Evolutionary conservation across 2,329 filamentous ascomycete species (phyloP).

Genomic region (Cladosporium velox): DNA sequence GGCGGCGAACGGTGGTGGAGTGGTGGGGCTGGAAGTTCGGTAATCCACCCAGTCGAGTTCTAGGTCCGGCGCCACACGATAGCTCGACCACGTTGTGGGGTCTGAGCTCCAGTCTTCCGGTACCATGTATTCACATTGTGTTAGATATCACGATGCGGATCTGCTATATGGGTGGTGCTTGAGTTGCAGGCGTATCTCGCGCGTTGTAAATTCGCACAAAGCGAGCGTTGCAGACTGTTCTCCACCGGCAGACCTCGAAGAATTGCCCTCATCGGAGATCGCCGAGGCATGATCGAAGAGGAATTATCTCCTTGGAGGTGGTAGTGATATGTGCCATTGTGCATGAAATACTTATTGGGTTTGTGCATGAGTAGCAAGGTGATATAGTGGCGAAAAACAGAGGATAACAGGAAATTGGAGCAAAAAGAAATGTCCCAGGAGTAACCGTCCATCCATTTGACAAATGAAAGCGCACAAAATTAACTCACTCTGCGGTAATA

Average conservation of each 20-base stretch:
- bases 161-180: neutral
- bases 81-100: conserved; percentile 1
- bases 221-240: neutral
- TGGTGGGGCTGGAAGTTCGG: conserved; percentile 20
- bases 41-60: conserved; percentile 1
- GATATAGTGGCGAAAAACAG: neutral
- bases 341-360: neutral
- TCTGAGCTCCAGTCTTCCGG: neutral
- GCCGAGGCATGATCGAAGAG: neutral
- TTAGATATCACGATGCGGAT: neutral
- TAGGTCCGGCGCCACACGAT: conserved; percentile 11
- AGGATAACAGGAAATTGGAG: too few relatives aligned
- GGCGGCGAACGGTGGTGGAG: conserved; percentile 15
- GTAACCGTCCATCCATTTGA: neutral
- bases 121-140: neutral
- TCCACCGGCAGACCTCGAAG: neutral
- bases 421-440: neutral
- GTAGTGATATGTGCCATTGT: neutral
- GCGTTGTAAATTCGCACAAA: neutral
- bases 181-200: neutral
- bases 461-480: neutral
- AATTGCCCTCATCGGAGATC: neutral
- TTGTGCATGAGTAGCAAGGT: neutral
- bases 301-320: neutral
- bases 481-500: neutral